Evolutionary conservation across 495 filamentous ascomycete genomes (phyloP).

Genomic region (Podospora pseudocomata): DNA sequence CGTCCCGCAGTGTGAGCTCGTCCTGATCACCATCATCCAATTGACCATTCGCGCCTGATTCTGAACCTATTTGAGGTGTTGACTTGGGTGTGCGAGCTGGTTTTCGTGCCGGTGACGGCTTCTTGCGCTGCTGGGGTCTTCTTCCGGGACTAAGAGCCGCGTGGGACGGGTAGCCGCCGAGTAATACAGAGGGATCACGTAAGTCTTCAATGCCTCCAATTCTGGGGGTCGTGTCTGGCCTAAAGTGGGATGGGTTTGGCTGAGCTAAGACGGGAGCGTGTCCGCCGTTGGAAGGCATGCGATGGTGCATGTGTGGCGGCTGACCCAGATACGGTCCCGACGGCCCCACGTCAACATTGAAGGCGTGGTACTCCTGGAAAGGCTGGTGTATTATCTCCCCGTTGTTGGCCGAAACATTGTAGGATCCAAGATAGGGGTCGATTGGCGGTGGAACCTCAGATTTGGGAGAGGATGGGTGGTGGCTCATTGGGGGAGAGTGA

Average conservation of each 20-base stretch:
- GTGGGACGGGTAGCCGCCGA: constrained; percentile 26
- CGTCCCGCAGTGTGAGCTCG: constrained; percentile 35
- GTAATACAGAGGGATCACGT: constrained; percentile 23
- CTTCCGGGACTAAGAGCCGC: constrained; percentile 27
- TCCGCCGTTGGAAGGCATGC: constrained; percentile 23
- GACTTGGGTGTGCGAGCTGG: constrained; percentile 25
- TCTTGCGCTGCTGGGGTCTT: constrained; percentile 26
- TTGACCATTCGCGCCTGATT: constrained; percentile 11
- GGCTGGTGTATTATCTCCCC: constrained; percentile 29
- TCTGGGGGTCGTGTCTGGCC: constrained; percentile 21
- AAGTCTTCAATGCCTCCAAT: constrained; percentile 31
- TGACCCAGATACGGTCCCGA: constrained; percentile 11
- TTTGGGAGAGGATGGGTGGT: constrained; percentile 32
- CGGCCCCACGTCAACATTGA: constrained; percentile 20
- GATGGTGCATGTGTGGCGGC: constrained; percentile 26
- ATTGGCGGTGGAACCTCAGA: constrained; percentile 31
- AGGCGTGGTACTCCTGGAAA: constrained; percentile 23
- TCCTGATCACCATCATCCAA: constrained; percentile 21
- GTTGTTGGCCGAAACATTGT: constrained; percentile 29
- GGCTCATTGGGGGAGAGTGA: constrained; percentile 27
- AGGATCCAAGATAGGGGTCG: constrained; percentile 32
- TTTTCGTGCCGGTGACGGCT: constrained; percentile 23
- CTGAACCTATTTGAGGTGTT: constrained; percentile 18
- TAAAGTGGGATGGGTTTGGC: constrained; percentile 26
- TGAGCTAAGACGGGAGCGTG: constrained; percentile 20